phyloP scores from a whole-genome alignment of 1,284 basidiomycete genomes.

The Golubevia pallescens region DNA sequence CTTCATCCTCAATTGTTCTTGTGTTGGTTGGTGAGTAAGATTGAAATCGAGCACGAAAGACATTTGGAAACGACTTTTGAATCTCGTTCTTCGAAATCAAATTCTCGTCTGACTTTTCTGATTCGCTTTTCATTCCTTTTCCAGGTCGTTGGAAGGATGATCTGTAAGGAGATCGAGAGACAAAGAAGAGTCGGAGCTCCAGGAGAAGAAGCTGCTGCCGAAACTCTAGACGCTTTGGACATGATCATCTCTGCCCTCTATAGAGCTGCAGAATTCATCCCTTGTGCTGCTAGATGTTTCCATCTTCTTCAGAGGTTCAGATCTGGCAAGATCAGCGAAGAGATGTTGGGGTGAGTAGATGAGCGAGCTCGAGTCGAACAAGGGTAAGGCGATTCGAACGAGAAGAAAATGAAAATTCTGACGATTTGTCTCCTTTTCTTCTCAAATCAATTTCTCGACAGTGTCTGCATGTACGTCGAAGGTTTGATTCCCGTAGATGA shows the following conservation, averaged over 20 bases:
- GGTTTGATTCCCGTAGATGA: slow-evolving; percentile 16
- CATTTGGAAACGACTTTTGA: too few relatives aligned
- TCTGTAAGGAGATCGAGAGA: slow-evolving; percentile 9
- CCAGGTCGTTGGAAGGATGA: slow-evolving; percentile 5
- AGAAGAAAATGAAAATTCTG: background rate
- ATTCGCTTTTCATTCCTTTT: slow-evolving; percentile 2
- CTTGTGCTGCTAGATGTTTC: slow-evolving; percentile 9
- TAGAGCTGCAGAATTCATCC: slow-evolving; percentile 10
- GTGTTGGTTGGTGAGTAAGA: slow-evolving; percentile 9
- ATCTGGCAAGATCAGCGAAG: slow-evolving; percentile 12
- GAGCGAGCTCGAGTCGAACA: background rate
- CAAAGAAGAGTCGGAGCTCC: slow-evolving; percentile 6
- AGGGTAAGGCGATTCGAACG: background rate
- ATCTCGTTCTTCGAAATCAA: background rate
- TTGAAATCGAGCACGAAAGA: too few relatives aligned
- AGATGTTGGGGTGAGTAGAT: slow-evolving; percentile 2
- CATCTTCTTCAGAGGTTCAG: slow-evolving; percentile 11
- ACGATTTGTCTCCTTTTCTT: background rate
- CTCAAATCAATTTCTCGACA: background rate
- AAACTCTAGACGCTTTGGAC: slow-evolving; percentile 2
- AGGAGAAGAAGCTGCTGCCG: slow-evolving; percentile 6
- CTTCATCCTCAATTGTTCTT: slow-evolving; percentile 17
- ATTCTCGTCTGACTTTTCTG: background rate
- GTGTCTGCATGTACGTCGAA: slow-evolving; percentile 14
- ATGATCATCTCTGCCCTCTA: slow-evolving; percentile 12